Base-by-base conservation (phyloP, 768 basidiomycete species). In the Suillus decipiens region DNA sequence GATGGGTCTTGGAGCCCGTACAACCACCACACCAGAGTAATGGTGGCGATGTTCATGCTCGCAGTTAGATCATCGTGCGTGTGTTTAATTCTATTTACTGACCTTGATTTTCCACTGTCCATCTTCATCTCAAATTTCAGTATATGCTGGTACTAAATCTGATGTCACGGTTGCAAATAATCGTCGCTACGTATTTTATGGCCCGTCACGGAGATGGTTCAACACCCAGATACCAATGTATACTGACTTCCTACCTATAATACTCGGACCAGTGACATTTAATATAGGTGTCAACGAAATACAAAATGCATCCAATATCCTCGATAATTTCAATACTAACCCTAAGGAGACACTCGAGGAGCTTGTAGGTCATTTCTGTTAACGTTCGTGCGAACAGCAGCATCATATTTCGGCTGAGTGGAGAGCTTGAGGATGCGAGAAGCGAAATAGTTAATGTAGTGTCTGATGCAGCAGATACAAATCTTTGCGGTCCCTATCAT, bases 291-390 rank as follows among this genome's bases (percentile, higher is more conserved):
- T 34, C 19, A 10, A 34, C 10, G 11, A 53, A n/a, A 53, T 34
- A 19, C 17, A 1, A 51, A 3, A 51, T 33, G 17, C 50, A 14
- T 9, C 28, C 50, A 0, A 28, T 50, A 28, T 33, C 50, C 28
- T 19, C 5, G 28, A 28, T 28, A 28, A 28, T 28, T 28, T 28
- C 28, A 28, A 28, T 28, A 28, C n/a, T n/a, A n/a, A n/a, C 28
- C 28, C 28, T 28, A 1, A 28, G 86, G 31, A 93, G 77, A 22
- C 86, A 86, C 14, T 82, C 81, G 28, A 93, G 76, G 8, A 93
- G 77, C 41, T 78, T 78, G 64, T 83, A 88, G n/a, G 83, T 88
- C 56, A 91, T 74, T 63, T 92, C 90, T 92, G 55, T 22, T 5
- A 55, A 47, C 41, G 39, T 14, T 24, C 8, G 63, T n/a, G 19